Base-by-base conservation (phyloP, 1,284 basidiomycete species). In the Clitocybe nebularis region DNA sequence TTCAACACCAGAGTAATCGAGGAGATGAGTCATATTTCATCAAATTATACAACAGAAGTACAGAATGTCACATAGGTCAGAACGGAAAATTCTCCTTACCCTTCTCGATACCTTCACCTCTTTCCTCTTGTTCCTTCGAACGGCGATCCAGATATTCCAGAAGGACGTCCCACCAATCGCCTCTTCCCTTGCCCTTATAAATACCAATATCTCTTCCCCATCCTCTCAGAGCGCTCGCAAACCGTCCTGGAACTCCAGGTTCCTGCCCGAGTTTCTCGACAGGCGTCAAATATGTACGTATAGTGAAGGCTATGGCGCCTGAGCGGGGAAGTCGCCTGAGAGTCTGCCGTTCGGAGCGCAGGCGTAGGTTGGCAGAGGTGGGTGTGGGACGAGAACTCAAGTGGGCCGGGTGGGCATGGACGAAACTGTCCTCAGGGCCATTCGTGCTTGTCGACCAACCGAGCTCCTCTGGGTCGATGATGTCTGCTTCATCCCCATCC, bases 241-340 rank as follows among this genome's bases (percentile, higher is more conserved):
- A 58, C 23, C 88, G 67, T 36, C 74, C 81, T 0, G 83, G 77
- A 5, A 85, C 75, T 1, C 83, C 85, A 10, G 64, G 68, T 56
- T 89, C 87, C 41, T 66, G 54, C 20, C 63, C 77, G 1, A 91
- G 59, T 33, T 75, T 69, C 26, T 68, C 71, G 6, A 89, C 59
- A 4, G 75, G 75, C n/a, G 75, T 77, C 45, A 84, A 53, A 59
- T 89, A 87, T 25, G 84, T 84, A 11, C 84, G 71, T 52, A 90
- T 84, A 29, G 81, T 84, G 58, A 91, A 91, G n/a, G 84, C 67
- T 30, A 90, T 71, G 10, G 79, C 83, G 2, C 87, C 86, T 17
- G 74, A 80, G 7, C 69, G 66, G 2, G 80, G 74, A 11, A 89
- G 70, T 17, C 88, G 69, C 25, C 88, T 69, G 39, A 91, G 63